Conservation (phyloP, 805 yeast genomes). For the Metschnikowia rubicola region DNA sequence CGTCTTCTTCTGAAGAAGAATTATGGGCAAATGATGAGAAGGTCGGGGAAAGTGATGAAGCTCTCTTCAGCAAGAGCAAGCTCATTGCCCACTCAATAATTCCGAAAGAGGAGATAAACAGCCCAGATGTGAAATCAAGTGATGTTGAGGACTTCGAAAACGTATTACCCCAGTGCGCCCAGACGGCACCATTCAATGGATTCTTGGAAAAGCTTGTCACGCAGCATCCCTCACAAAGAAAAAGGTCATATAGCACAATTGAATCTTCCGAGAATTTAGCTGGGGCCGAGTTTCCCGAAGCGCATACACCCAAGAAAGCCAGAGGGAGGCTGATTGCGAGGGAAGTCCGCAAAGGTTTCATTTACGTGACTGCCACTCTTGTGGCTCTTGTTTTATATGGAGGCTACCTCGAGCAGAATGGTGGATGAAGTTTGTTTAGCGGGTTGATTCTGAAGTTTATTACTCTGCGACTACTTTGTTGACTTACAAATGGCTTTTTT, state of each 20-base stretch:
- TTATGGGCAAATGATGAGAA: not conserved
- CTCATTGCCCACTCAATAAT: too few species aligned
- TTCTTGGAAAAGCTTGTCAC: too few species aligned
- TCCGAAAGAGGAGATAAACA: too few species aligned
- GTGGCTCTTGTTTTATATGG: conserved; percentile 38
- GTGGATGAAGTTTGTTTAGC: too few species aligned
- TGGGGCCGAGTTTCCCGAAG: not conserved
- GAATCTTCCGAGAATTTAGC: not conserved
- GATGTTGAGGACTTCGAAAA: too few species aligned
- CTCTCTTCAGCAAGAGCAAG: too few species aligned
- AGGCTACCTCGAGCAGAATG: conserved; percentile 14
- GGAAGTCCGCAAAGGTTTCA: conserved; percentile 31
- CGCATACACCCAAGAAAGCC: conserved; percentile 11
- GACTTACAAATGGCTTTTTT: not conserved
- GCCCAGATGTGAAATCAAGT: too few species aligned
- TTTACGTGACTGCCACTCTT: conserved; percentile 31
- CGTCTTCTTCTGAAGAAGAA: not conserved
- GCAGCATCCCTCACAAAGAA: not conserved
- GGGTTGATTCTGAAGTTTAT: not conserved
- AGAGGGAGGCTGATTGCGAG: conserved; percentile 22
- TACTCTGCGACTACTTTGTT: not conserved
- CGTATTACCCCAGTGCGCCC: too few species aligned
- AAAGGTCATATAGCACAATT: not conserved
- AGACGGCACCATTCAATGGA: too few species aligned
- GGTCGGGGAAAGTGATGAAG: too few species aligned